Percentiles rank a stretch among this genome's conserved stretches.
Evolutionary conservation across 139 green algal species (phyloP).

Genomic region (Volvox africanus): DNA sequence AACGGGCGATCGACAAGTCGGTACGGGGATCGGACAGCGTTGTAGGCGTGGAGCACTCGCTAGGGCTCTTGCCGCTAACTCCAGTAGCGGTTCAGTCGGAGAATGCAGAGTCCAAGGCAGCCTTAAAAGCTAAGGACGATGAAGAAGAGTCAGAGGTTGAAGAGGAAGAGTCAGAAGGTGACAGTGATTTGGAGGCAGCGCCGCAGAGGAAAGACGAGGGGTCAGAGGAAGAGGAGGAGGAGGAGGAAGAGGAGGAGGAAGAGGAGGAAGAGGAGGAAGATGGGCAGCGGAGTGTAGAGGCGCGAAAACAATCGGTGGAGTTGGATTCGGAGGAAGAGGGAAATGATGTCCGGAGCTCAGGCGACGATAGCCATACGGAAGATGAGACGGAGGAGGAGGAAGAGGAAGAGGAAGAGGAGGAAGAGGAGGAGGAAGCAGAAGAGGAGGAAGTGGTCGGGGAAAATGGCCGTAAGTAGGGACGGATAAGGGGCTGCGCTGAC

Average conservation of each 20-base stretch:
- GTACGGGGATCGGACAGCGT: neutral
- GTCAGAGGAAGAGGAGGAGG: neutral
- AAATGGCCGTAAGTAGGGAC: neutral
- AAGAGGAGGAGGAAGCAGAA: constrained; percentile 1
- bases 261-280: constrained; percentile 1
- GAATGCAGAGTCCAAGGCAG: neutral
- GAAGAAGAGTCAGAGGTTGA: neutral
- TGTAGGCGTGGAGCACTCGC: neutral
- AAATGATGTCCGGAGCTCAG: neutral
- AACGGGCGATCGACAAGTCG: neutral
- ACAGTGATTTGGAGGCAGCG: neutral
- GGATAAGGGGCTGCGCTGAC: too few relatives aligned
- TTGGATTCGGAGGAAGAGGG: neutral
- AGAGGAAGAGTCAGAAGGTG: neutral
- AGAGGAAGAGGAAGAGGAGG: neutral
- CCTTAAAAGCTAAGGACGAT: neutral
- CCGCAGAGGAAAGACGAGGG: neutral
- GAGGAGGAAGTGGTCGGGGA: neutral
- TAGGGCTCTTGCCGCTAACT: neutral
- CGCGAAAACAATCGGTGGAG: neutral
- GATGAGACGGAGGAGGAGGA: constrained; percentile 15
- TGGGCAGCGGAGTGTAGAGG: neutral
- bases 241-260: neutral
- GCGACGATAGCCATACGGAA: neutral
- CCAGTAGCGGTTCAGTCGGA: neutral